A percentile compares a stretch with the other conserved stretches of the same genome.
Conservation (phyloP, 2,329 filamentous ascomycete species). For the Trichothecium roseum region DNA sequence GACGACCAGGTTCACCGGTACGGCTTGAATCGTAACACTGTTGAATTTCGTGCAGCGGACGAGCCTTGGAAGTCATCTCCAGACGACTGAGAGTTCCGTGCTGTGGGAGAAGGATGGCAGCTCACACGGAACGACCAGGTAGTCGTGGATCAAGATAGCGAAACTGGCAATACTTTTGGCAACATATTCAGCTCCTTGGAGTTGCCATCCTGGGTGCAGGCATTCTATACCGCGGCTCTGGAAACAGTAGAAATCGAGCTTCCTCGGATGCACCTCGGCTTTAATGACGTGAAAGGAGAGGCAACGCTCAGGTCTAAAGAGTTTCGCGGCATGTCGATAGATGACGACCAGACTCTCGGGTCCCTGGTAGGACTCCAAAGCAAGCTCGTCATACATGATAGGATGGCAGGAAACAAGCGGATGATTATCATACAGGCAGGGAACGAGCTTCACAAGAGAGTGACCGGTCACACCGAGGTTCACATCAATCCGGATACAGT, state of each 20-base stretch:
- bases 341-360: too few relatives aligned
- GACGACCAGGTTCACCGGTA: constrained; percentile 35
- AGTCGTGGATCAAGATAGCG: too few relatives aligned
- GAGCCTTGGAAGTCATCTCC: constrained; percentile 15
- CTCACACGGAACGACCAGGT: constrained; percentile 10
- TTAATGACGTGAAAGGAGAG: background rate
- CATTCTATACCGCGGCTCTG: background rate
- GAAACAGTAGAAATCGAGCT: background rate
- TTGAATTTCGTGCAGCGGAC: constrained; percentile 21
- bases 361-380: too few relatives aligned
- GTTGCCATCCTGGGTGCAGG: too few relatives aligned
- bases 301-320: background rate
- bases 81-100: constrained; percentile 13
- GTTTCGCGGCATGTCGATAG: too few relatives aligned
- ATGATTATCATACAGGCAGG: too few relatives aligned
- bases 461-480: too few relatives aligned
- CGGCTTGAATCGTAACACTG: constrained; percentile 10
- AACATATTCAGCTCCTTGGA: too few relatives aligned
- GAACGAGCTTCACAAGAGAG: too few relatives aligned
- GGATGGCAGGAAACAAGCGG: too few relatives aligned
- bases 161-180: too few relatives aligned
- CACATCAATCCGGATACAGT: background rate
- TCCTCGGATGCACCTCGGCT: background rate
- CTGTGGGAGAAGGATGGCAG: constrained; percentile 6
- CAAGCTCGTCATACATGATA: too few relatives aligned